A percentile compares a stretch with the other conserved stretches of the same genome.
Conservation (phyloP, 352 stramenopile genomes). For the Pelagophyceae sp. region DNA sequence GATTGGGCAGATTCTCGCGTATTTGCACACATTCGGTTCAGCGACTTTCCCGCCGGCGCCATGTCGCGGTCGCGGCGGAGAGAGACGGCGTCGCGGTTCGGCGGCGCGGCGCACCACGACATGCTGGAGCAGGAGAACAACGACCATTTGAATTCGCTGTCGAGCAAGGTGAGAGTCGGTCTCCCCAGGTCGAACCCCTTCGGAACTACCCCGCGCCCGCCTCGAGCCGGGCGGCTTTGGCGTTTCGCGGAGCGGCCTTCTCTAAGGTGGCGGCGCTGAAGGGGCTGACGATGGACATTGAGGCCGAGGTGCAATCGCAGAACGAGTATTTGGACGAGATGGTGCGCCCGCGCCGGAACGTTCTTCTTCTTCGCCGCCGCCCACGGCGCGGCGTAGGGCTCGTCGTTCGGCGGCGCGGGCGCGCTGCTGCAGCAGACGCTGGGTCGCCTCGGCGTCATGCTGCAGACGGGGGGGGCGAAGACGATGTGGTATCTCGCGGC, state of each 20-base stretch:
- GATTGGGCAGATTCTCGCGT: no score
- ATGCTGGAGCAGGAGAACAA: slow-evolving; percentile 31
- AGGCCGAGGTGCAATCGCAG: slow-evolving; percentile 53
- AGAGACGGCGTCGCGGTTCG: not conserved
- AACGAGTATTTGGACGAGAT: slow-evolving; percentile 57
- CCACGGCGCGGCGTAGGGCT: not conserved
- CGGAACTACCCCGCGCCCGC: no score
- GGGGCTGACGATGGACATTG: slow-evolving; percentile 56
- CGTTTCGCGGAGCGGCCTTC: no score
- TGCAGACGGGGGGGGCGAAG: slow-evolving; percentile 51
- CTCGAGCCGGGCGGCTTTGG: no score
- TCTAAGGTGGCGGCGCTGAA: slow-evolving; percentile 49
- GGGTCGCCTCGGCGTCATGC: slow-evolving; percentile 48
- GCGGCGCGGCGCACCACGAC: not conserved
- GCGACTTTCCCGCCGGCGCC: no score
- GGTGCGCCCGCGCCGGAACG: slow-evolving; percentile 18
- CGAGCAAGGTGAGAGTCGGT: not conserved
- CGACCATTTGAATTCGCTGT: slow-evolving; percentile 5
- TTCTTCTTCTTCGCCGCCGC: no score
- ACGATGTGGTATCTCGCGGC: slow-evolving; percentile 62
- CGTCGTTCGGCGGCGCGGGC: slow-evolving; percentile 21
- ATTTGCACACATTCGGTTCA: no score
- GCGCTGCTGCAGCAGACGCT: slow-evolving; percentile 24
- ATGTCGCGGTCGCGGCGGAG: not conserved
- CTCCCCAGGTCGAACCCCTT: no score